Conservation (phyloP, 2,329 filamentous ascomycete genomes). For the Sordariomycetes sp. region DNA sequence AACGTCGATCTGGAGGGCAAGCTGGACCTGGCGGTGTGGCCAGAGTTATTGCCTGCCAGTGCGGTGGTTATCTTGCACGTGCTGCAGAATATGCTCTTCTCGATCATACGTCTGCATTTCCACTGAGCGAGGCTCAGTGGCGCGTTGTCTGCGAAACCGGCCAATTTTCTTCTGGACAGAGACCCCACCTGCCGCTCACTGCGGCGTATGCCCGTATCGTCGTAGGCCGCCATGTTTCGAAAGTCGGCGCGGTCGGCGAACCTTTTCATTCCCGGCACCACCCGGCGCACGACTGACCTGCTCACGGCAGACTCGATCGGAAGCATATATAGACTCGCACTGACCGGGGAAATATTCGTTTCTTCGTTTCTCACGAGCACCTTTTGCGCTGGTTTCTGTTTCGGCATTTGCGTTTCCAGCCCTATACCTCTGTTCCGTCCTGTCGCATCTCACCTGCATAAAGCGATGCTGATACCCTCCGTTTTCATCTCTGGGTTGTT, state of each 20-base stretch:
- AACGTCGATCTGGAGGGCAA: constrained; percentile 55
- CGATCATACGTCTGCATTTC: constrained; percentile 55
- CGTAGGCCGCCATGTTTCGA: too few relatives aligned
- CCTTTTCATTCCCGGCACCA: too few relatives aligned
- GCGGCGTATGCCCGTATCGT: too few relatives aligned
- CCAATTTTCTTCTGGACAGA: background rate
- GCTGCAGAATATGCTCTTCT: constrained; percentile 63
- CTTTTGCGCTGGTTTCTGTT: background rate
- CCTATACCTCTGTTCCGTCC: background rate
- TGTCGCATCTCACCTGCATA: background rate
- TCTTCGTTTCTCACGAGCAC: background rate
- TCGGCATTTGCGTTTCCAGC: background rate
- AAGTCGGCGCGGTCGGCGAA: too few relatives aligned
- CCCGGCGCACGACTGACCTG: too few relatives aligned
- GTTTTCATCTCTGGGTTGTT: background rate
- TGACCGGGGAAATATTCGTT: too few relatives aligned
- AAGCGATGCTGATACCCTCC: constrained; percentile 1
- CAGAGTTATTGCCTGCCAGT: constrained; percentile 55
- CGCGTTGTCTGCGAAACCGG: background rate
- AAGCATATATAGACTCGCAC: background rate
- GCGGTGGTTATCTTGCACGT: constrained; percentile 58
- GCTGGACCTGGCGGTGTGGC: constrained; percentile 54
- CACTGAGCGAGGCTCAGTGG: constrained; percentile 13
- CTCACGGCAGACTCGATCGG: background rate
- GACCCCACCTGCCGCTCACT: too few relatives aligned